Percentiles rank a stretch among this genome's conserved stretches.
phyloP scores from a whole-genome alignment of 495 filamentous ascomycete species.

The Tuber indicum region DNA sequence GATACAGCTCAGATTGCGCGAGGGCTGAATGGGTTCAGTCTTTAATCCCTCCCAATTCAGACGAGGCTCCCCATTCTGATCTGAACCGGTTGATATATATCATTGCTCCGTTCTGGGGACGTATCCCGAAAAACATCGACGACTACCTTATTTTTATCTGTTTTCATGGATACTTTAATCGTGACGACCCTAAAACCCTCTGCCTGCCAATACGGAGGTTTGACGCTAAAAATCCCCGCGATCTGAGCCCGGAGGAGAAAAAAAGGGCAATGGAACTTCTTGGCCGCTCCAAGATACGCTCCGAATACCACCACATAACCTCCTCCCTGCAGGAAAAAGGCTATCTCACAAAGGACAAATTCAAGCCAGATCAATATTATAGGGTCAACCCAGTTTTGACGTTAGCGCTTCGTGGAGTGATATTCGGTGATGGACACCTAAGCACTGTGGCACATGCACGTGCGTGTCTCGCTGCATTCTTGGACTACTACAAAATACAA shows the following conservation, averaged over 20 bases:
- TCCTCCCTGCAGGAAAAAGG: conserved; percentile 13
- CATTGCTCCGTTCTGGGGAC: conserved; percentile 24
- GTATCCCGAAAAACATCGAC: conserved; percentile 25
- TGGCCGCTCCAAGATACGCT: conserved; percentile 9
- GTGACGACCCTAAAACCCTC: conserved; percentile 8
- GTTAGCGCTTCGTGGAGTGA: conserved; percentile 10
- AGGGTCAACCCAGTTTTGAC: conserved; percentile 23
- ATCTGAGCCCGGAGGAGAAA: conserved; percentile 1
- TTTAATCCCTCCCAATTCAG: background rate
- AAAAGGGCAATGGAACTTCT: conserved; percentile 9
- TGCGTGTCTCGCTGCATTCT: conserved; percentile 7
- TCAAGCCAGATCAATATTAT: conserved; percentile 10
- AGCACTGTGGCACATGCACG: background rate
- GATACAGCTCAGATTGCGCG: background rate
- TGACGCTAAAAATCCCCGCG: background rate
- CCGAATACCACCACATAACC: conserved; percentile 16
- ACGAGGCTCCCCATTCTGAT: background rate
- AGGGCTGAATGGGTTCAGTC: background rate
- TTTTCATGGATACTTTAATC: conserved; percentile 10
- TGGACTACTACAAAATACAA: conserved; percentile 20
- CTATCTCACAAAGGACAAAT: conserved; percentile 14
- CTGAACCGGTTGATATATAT: background rate
- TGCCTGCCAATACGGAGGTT: background rate
- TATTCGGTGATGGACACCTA: background rate
- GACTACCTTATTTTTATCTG: conserved; percentile 12